A percentile compares a stretch with the other conserved stretches of the same genome.
These are phyloP conservation scores for Ceratobasidium sp. DNA, from an alignment of 1,284 basidiomycete species.

Conservation along the genomic window DNA sequence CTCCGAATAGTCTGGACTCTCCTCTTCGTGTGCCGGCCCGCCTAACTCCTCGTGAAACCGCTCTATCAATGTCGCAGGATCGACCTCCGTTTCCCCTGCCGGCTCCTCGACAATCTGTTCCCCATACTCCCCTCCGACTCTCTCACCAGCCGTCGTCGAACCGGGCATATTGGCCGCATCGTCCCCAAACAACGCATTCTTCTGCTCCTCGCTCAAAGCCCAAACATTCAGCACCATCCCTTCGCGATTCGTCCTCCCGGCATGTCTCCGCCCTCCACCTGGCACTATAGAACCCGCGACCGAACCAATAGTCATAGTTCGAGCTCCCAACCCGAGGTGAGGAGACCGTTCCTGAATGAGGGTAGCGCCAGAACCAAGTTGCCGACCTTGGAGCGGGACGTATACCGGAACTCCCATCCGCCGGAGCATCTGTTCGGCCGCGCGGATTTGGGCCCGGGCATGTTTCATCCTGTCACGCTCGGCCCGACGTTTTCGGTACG, in stretches of 20 bases:
- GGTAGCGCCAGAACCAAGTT: background rate
- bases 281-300: background rate
- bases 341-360: background rate
- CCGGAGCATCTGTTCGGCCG: conserved; percentile 69
- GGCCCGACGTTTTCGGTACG: conserved; percentile 67
- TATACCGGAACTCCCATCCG: conserved; percentile 64
- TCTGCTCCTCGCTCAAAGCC: conserved; percentile 27
- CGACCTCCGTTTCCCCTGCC: background rate
- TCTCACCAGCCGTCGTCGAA: background rate
- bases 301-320: conserved; percentile 12
- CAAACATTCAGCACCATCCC: conserved; percentile 31
- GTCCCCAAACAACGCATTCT: conserved; percentile 33
- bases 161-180: background rate
- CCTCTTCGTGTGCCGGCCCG: conserved; percentile 34
- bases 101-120: background rate
- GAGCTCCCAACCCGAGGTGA: conserved; percentile 3
- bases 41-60: conserved; percentile 25
- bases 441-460: conserved; percentile 61
- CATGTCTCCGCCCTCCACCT: conserved; percentile 9
- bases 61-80: conserved; percentile 25
- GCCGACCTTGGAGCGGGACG: conserved; percentile 56
- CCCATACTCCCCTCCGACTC: background rate
- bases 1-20: conserved; percentile 41
- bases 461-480: conserved; percentile 57
- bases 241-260: background rate